phyloP scores from a whole-genome alignment of 73 alveolate genomes.

The Tetrahymena elliotti region DNA sequence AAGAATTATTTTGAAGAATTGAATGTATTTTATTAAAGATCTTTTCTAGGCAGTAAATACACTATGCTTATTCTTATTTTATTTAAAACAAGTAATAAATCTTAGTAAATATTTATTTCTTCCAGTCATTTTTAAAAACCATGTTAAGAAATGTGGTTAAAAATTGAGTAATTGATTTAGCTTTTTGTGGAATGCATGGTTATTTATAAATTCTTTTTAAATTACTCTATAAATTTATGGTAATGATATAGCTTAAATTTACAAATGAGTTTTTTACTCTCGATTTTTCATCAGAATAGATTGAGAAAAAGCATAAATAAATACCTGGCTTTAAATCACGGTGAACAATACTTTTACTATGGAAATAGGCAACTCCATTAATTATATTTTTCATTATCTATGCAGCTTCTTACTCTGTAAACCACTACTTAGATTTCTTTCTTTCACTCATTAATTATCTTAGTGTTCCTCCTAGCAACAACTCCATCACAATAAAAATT shows the following conservation, averaged over 20 bases:
- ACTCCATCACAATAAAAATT: conserved; percentile 58
- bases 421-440: conserved; percentile 12
- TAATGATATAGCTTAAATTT: neutral
- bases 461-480: conserved; percentile 54
- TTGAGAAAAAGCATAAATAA: conserved; percentile 4
- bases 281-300: too few relatives aligned
- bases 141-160: too few relatives aligned
- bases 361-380: conserved; percentile 58
- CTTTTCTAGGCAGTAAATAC: too few relatives aligned
- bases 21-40: too few relatives aligned
- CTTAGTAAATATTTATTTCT: too few relatives aligned
- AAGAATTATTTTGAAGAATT: too few relatives aligned
- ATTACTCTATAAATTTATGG: neutral
- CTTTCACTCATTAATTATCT: conserved; percentile 15
- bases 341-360: conserved; percentile 46
- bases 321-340: conserved; percentile 62
- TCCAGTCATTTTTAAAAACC: too few relatives aligned
- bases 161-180: neutral
- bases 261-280: neutral
- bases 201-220: neutral
- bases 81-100: too few relatives aligned
- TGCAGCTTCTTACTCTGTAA: conserved; percentile 58
- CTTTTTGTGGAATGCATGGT: neutral
- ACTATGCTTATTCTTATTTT: too few relatives aligned
- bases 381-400: conserved; percentile 45